Conservation (phyloP, 1,139 yeast species). For the Meyerozyma smithsonii region DNA sequence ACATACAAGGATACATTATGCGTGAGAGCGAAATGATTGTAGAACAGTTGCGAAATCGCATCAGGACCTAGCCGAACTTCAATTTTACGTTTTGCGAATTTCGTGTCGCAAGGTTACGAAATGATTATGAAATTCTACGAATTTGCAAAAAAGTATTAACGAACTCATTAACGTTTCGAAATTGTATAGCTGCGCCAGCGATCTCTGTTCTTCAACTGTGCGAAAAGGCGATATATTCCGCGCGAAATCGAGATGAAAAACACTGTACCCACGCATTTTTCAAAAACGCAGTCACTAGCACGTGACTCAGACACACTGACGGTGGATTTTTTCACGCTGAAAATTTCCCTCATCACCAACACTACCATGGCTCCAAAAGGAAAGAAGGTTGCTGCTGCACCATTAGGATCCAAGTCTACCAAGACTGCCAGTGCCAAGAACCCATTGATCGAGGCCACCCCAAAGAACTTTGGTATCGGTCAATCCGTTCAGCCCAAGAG, state of each 20-base stretch:
- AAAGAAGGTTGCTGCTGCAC: conserved; percentile 91
- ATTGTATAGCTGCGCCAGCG: not conserved
- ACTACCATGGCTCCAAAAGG: conserved; percentile 5
- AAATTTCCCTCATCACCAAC: conserved; percentile 6
- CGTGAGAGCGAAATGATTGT: no score
- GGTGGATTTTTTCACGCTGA: conserved; percentile 3
- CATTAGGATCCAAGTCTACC: conserved; percentile 49
- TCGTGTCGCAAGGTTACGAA: no score
- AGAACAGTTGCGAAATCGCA: no score
- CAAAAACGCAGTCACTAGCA: conserved; percentile 3
- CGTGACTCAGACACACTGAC: conserved; percentile 2
- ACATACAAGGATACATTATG: not conserved
- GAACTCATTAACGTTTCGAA: no score
- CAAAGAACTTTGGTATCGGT: conserved; percentile 96
- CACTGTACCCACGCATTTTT: not conserved
- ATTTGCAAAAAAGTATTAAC: no score
- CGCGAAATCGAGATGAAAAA: no score
- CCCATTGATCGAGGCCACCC: conserved; percentile 82
- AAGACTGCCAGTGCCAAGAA: conserved; percentile 46
- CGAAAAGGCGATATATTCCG: no score
- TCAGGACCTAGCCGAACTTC: no score
- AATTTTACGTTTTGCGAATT: no score
- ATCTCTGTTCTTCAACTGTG: no score
- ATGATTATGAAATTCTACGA: no score
- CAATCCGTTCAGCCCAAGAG: conserved; percentile 93